phyloP scores from a whole-genome alignment of 345 rosid genomes.

The Lepidium aucheri region DNA sequence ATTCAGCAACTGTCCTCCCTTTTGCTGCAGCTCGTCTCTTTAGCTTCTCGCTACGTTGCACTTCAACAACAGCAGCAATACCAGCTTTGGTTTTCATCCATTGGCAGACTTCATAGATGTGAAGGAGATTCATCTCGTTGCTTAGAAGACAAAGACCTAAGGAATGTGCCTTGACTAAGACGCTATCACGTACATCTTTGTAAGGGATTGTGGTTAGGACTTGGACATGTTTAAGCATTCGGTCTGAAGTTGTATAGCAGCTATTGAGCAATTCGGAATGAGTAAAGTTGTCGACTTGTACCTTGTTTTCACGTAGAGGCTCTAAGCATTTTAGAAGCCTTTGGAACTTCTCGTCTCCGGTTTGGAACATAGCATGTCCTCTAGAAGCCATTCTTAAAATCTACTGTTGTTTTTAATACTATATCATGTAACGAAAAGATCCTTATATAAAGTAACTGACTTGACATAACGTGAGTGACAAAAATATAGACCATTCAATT shows the following conservation, averaged over 20 bases:
- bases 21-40: background rate
- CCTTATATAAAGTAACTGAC: background rate
- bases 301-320: background rate
- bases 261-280: background rate
- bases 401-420: background rate
- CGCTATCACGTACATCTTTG: constrained; percentile 4
- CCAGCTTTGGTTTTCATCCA: constrained; percentile 15
- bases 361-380: background rate
- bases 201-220: constrained; percentile 13
- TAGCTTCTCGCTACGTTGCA: constrained; percentile 5
- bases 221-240: constrained; percentile 3
- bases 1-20: constrained; percentile 5
- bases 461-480: background rate
- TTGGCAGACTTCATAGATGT: background rate
- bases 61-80: background rate
- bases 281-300: background rate
- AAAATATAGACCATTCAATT: background rate
- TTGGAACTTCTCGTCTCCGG: background rate
- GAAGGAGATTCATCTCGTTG: background rate
- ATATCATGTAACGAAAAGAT: background rate
- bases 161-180: background rate
- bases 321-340: background rate
- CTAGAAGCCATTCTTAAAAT: background rate
- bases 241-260: background rate
- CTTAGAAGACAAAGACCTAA: background rate